Conservation (phyloP, 208 protist genomes). For the Leishmania lainsoni region DNA sequence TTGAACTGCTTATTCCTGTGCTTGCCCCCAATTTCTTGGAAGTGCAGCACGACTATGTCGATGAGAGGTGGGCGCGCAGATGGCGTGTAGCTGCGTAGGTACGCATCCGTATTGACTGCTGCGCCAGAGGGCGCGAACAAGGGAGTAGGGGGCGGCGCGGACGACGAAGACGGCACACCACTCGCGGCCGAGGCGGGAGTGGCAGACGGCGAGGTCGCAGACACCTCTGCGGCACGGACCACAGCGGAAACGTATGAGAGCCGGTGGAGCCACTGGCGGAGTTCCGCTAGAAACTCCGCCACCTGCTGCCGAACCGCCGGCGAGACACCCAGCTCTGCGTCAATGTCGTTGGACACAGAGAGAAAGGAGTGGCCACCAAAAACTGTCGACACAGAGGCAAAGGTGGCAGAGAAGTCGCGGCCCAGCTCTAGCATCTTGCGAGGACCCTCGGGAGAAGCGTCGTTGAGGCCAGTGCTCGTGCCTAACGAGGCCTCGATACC, state of each 20-base stretch:
- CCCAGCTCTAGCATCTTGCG: neutral
- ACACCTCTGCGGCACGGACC: conserved; percentile 19
- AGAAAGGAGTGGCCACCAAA: conserved; percentile 2
- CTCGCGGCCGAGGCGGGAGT: neutral
- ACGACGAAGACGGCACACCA: neutral
- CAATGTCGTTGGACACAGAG: conserved; percentile 7
- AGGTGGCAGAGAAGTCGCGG: conserved; percentile 1
- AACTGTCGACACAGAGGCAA: neutral
- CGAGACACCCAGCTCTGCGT: conserved; percentile 13
- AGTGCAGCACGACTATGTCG: conserved; percentile 84
- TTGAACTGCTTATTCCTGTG: conserved; percentile 58
- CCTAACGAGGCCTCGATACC: conserved; percentile 41
- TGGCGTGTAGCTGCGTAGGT: conserved; percentile 27
- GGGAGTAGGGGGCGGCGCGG: neutral
- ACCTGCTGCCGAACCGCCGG: conserved; percentile 23
- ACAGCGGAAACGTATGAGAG: conserved; percentile 31
- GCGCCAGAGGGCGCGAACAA: neutral
- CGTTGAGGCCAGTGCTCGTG: neutral
- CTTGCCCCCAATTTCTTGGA: conserved; percentile 87
- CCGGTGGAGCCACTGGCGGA: conserved; percentile 63
- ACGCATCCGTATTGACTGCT: conserved; percentile 9
- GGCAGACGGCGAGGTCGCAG: neutral
- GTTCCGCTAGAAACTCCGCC: conserved; percentile 60
- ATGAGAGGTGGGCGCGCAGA: conserved; percentile 45
- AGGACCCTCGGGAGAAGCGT: neutral